Evolutionary conservation across 192 early-diverging fungal genomes (phyloP).

Genomic region (Backusella psychrophila): DNA sequence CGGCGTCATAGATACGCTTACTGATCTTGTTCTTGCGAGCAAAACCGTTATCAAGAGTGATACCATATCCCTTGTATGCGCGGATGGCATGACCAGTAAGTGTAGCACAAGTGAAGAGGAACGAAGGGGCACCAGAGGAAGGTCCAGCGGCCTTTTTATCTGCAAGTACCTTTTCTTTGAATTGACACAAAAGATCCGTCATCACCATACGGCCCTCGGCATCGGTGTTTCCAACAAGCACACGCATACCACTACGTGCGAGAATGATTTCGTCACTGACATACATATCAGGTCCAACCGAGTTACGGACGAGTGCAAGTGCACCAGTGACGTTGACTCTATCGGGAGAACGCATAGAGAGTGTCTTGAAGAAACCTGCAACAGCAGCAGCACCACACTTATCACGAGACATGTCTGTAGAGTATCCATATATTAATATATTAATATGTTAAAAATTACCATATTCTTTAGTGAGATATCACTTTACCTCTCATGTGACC

Average conservation of each 20-base stretch:
- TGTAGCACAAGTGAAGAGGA: slow-evolving; percentile 81
- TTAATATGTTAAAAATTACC: background rate
- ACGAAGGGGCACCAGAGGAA: slow-evolving; percentile 42
- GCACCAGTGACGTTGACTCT: slow-evolving; percentile 68
- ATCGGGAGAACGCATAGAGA: slow-evolving; percentile 60
- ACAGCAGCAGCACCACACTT: slow-evolving; percentile 85
- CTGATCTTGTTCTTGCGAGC: slow-evolving; percentile 62
- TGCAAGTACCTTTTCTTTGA: slow-evolving; percentile 69
- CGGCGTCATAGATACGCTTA: slow-evolving; percentile 59
- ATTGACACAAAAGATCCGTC: slow-evolving; percentile 74
- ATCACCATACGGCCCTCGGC: slow-evolving; percentile 91
- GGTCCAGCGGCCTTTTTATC: slow-evolving; percentile 46
- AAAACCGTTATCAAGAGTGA: slow-evolving; percentile 74
- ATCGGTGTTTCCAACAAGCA: slow-evolving; percentile 84
- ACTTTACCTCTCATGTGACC: slow-evolving; percentile 71
- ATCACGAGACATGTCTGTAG: slow-evolving; percentile 78
- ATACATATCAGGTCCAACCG: slow-evolving; percentile 76
- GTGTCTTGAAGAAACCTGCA: slow-evolving; percentile 79
- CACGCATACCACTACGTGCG: slow-evolving; percentile 73
- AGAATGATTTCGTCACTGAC: slow-evolving; percentile 82
- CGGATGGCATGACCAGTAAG: slow-evolving; percentile 83
- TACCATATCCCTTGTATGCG: slow-evolving; percentile 75
- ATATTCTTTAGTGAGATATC: background rate
- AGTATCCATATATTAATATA: background rate
- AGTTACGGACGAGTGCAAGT: slow-evolving; percentile 82